These are phyloP conservation scores for Tricholoma saponaceum DNA, from an alignment of 768 basidiomycete genomes.

Conservation along the genomic window DNA sequence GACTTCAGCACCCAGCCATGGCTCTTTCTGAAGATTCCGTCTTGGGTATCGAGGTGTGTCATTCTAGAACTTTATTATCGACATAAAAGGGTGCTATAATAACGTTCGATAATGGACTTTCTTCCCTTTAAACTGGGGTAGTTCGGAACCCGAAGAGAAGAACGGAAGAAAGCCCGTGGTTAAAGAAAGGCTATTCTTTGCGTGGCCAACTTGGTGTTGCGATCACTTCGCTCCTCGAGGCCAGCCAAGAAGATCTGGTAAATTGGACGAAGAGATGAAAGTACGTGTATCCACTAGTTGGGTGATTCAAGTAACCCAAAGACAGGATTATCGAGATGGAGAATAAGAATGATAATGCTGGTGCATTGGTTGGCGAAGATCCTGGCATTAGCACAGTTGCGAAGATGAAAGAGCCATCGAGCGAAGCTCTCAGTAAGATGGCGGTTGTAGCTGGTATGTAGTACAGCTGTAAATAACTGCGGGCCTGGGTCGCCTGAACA, in stretches of 20 bases:
- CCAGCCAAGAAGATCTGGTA: constrained; percentile 58
- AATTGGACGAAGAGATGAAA: constrained; percentile 80
- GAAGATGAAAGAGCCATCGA: constrained; percentile 49
- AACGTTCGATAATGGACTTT: constrained; percentile 53
- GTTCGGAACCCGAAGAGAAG: constrained; percentile 60
- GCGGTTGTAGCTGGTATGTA: too few species aligned
- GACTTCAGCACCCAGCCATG: too few species aligned
- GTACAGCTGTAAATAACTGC: too few species aligned
- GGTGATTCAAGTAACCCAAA: constrained; percentile 26
- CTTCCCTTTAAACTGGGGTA: constrained; percentile 85
- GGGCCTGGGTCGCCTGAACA: too few species aligned
- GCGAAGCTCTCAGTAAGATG: constrained; percentile 64
- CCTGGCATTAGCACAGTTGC: constrained; percentile 9
- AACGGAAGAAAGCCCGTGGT: constrained; percentile 22
- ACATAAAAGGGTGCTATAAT: background rate
- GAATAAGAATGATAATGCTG: constrained; percentile 29
- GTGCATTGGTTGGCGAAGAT: constrained; percentile 24
- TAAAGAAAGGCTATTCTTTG: constrained; percentile 87
- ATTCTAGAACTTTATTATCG: constrained; percentile 5
- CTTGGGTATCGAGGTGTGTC: constrained; percentile 79
- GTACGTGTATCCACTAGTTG: constrained; percentile 39
- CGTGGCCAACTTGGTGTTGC: constrained; percentile 88
- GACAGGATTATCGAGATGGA: constrained; percentile 56
- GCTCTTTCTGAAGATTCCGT: constrained; percentile 79
- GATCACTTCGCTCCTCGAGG: constrained; percentile 68